Base-by-base conservation (phyloP, 2,329 filamentous ascomycete species). In the Trichophyton schoenleinii region DNA sequence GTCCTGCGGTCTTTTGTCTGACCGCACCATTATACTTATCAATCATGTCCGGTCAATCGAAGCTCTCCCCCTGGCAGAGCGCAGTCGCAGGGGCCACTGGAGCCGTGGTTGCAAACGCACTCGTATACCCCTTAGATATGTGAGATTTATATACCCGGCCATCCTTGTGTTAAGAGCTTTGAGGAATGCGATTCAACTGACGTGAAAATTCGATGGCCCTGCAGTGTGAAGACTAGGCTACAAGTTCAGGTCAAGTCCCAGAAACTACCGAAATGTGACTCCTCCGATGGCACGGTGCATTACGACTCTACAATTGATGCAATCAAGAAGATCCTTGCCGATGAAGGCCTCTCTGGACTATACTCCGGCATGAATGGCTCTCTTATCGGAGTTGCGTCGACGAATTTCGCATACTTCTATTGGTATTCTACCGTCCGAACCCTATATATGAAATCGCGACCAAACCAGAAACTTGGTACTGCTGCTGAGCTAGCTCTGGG, bases 391-490 rank as follows among this genome's bases (percentile, higher is more conserved):
- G 94, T 99, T 41, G 92, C 91, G 1, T 96, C 91, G 28, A 97
- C 92, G 59, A 99, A 99, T 75, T 99, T 99, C 72, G 94, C 94
- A 69, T 99, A 99, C 77, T 99, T 99, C 74, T 99, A 99, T 78
- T 97, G 92, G 91, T 97, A 97, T 74, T 92, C 90, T 3, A 77
- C 94, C 31, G 89, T 96, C 36, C 85, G 94, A 65, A 84, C 84
- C 15, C 75, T 96, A 20, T 97, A 97, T 73, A 75, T 89, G 66
- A 75, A 78, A 18, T 80, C 79, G 25, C 77, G 76, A 67, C 82
- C 82, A 66, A 77, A 83, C 46, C 73, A 80, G 64, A 72, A 86
- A 28, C 89, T 91, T 1, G 86, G 88, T 20, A 97, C 91, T 0
- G 83, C 87, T 3, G 80, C 87, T 52, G 94, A 99, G 75, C 80